Percentiles rank a stretch among this genome's conserved stretches.
phyloP scores from a whole-genome alignment of 495 filamentous ascomycete genomes.

The Xylaria castorea region DNA sequence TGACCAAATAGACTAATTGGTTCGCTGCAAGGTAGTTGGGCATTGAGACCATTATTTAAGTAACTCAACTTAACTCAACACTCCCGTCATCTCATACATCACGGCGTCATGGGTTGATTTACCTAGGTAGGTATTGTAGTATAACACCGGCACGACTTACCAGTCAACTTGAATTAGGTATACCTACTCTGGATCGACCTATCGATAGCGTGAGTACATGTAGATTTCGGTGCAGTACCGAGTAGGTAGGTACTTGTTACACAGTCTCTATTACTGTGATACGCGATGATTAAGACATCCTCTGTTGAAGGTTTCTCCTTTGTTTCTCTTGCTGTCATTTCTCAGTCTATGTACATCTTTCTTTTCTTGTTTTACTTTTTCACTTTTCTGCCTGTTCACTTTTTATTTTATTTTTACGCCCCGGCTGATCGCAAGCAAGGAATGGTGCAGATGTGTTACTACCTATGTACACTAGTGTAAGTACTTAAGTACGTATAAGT shows the following conservation, averaged over 20 bases:
- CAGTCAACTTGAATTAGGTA: background rate
- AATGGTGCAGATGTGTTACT: background rate
- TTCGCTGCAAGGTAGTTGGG: background rate
- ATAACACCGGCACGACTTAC: slow-evolving; percentile 9
- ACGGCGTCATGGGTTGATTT: background rate
- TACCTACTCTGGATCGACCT: background rate
- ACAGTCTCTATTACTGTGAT: background rate
- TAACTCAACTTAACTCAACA: background rate
- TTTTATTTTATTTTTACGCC: background rate
- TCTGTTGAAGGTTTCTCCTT: background rate
- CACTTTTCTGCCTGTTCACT: background rate
- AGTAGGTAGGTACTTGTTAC: background rate
- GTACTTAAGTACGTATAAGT: too few relatives aligned
- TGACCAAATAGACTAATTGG: too few relatives aligned
- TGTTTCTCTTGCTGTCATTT: background rate
- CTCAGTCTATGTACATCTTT: background rate
- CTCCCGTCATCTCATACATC: background rate
- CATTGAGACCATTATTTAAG: background rate
- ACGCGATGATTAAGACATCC: background rate
- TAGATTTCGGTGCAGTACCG: background rate
- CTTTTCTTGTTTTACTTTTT: background rate
- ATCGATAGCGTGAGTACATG: background rate
- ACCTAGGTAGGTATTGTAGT: background rate
- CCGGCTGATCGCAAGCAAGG: slow-evolving; percentile 12
- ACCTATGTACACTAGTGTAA: too few relatives aligned